These are phyloP conservation scores for Rhamnella rubrinervis DNA, from an alignment of 331 rosid genomes.

Conservation along the genomic window DNA sequence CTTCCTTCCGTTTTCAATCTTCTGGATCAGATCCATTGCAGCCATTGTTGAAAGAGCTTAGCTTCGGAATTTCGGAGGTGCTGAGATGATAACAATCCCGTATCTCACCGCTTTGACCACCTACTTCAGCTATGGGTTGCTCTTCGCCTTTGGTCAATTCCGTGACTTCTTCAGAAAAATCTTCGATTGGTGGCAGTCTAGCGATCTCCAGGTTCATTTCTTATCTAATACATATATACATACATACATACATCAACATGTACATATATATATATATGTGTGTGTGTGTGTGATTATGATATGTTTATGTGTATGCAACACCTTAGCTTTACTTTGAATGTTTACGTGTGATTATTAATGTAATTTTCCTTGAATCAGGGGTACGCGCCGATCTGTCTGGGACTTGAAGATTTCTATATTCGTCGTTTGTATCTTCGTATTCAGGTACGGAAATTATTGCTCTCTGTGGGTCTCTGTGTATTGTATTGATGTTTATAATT, in stretches of 20 bases:
- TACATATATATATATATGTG: neutral
- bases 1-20: too few relatives aligned
- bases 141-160: constrained; percentile 61
- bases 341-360: neutral
- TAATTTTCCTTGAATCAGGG: constrained; percentile 37
- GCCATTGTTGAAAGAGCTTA: constrained; percentile 14
- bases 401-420: constrained; percentile 72
- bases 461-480: neutral
- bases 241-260: too few relatives aligned
- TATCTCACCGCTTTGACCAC: constrained; percentile 63
- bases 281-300: neutral
- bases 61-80: constrained; percentile 17
- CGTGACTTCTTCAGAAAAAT: constrained; percentile 57
- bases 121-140: constrained; percentile 67
- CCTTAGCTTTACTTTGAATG: neutral
- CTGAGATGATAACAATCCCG: constrained; percentile 52
- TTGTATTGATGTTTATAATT: neutral
- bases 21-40: constrained; percentile 17
- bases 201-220: constrained; percentile 44
- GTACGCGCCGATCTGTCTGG: constrained; percentile 75
- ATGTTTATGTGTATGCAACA: neutral
- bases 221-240: neutral
- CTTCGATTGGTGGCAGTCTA: constrained; percentile 43
- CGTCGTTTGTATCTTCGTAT: constrained; percentile 73
- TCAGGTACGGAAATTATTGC: constrained; percentile 38